Percentiles rank a stretch among this genome's conserved stretches.
Evolutionary conservation across 345 rosid species (phyloP).

Genomic region (Lumnitzera littorea): DNA sequence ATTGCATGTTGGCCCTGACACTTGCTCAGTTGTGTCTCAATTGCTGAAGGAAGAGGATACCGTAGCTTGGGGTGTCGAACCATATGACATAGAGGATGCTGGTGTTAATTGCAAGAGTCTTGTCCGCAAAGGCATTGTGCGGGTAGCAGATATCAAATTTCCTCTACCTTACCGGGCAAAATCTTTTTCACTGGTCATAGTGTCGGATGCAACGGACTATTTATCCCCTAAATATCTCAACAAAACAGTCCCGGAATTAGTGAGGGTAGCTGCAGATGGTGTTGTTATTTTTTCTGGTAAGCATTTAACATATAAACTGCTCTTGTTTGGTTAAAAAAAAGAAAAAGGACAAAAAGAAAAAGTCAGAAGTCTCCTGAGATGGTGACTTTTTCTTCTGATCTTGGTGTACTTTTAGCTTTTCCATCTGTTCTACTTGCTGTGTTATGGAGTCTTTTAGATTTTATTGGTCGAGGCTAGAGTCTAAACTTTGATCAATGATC

Average conservation of each 20-base stretch:
- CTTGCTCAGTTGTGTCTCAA: conserved; percentile 54
- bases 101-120: conserved; percentile 25
- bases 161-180: conserved; percentile 57
- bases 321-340: too few species aligned
- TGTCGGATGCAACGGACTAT: conserved; percentile 69
- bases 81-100: conserved; percentile 62
- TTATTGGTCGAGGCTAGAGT: too few species aligned
- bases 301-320: neutral
- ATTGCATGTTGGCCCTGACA: conserved; percentile 61
- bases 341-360: too few species aligned
- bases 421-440: too few species aligned
- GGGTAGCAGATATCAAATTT: conserved; percentile 33
- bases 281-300: conserved; percentile 36
- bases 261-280: conserved; percentile 53
- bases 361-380: too few species aligned
- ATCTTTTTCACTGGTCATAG: conserved; percentile 58
- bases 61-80: conserved; percentile 41
- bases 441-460: too few species aligned
- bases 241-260: conserved; percentile 57
- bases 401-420: too few species aligned
- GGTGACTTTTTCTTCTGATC: too few species aligned
- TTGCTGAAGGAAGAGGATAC: conserved; percentile 51
- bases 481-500: too few species aligned
- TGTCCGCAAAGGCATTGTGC: conserved; percentile 20
- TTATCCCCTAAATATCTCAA: conserved; percentile 66